Conservation (phyloP, 2,329 filamentous ascomycete species). For the Alternaria triticimaculans region DNA sequence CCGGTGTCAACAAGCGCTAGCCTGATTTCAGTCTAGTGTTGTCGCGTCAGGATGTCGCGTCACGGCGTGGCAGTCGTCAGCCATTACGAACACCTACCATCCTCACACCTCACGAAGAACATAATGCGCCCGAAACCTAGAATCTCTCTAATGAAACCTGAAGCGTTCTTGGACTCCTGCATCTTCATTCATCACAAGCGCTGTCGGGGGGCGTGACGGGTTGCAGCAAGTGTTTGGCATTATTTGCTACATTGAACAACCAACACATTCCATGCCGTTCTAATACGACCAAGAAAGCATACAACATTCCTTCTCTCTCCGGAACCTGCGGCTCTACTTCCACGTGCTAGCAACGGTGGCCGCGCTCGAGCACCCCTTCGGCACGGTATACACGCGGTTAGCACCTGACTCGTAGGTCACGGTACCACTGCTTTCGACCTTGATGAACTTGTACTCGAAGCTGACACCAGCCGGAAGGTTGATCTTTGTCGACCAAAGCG, state of each 20-base stretch:
- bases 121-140: not conserved
- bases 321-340: slow-evolving; percentile 19
- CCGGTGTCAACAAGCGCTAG: not conserved
- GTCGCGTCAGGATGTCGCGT: not conserved
- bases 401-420: slow-evolving; percentile 54
- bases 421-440: slow-evolving; percentile 54
- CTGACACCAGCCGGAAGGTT: slow-evolving; percentile 51
- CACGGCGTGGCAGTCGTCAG: not conserved
- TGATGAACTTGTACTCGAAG: slow-evolving; percentile 57
- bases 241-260: not conserved
- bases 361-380: slow-evolving; percentile 26
- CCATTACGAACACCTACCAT: not conserved
- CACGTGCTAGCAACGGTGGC: slow-evolving; percentile 28
- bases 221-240: not conserved
- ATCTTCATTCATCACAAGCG: not conserved
- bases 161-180: too few species aligned
- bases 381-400: slow-evolving; percentile 52
- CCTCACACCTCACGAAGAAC: not conserved
- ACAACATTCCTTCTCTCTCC: not conserved
- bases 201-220: not conserved
- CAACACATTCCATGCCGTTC: not conserved
- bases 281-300: not conserved
- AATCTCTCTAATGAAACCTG: accelerated
- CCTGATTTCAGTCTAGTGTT: not conserved
- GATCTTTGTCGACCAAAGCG: slow-evolving; percentile 55